Conservation (phyloP, 768 basidiomycete species). For the Pleurotus citrinopileatus region DNA sequence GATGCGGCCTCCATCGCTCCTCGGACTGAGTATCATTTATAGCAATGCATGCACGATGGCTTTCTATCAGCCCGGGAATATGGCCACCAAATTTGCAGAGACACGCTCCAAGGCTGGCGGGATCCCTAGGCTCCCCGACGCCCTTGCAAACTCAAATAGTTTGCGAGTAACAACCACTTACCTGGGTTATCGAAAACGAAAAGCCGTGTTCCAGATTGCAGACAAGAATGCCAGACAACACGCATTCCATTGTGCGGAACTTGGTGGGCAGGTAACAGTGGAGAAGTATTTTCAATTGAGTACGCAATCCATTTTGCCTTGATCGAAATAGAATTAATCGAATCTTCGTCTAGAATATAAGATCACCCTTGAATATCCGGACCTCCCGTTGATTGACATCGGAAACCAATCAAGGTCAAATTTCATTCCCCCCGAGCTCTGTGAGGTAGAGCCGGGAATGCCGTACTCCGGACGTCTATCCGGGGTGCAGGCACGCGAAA, state of each 20-base stretch:
- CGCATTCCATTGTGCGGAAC: slow-evolving; percentile 47
- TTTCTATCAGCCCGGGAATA: slow-evolving; percentile 56
- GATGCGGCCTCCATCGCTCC: neutral
- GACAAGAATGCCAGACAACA: slow-evolving; percentile 35
- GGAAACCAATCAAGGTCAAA: slow-evolving; percentile 27
- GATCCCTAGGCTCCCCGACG: slow-evolving; percentile 42
- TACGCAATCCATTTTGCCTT: slow-evolving; percentile 25
- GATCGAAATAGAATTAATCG: neutral
- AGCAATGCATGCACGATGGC: slow-evolving; percentile 50
- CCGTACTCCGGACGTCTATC: slow-evolving; percentile 58
- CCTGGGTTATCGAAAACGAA: slow-evolving; percentile 50
- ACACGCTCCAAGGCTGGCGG: slow-evolving; percentile 40
- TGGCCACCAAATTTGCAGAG: slow-evolving; percentile 53
- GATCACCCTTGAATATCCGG: slow-evolving; percentile 41
- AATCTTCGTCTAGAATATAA: slow-evolving; percentile 47
- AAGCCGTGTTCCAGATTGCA: slow-evolving; percentile 39
- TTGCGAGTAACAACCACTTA: slow-evolving; percentile 57
- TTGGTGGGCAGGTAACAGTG: slow-evolving; percentile 52
- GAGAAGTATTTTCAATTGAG: slow-evolving; percentile 62
- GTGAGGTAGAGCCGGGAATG: slow-evolving; percentile 57
- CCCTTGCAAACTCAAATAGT: slow-evolving; percentile 46
- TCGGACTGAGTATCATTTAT: neutral
- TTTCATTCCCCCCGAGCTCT: slow-evolving; percentile 67
- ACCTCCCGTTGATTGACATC: slow-evolving; percentile 54
- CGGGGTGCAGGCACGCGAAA: slow-evolving; percentile 55